Base-by-base conservation (phyloP, 179 eudicot genomes). In the Drosera spatulata region DNA sequence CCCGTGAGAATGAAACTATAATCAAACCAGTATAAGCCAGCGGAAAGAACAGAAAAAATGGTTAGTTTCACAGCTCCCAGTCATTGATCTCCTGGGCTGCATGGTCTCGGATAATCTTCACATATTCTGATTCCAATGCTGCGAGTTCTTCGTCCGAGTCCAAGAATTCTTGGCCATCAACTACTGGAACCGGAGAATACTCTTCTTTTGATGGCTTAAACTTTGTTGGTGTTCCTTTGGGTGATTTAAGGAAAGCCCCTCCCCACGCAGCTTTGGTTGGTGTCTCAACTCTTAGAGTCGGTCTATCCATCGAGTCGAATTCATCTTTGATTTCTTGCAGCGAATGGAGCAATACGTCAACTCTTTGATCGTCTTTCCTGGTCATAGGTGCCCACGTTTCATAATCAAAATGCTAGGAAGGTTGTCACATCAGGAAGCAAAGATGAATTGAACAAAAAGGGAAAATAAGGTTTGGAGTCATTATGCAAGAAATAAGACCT, bases 1-100 rank as follows among this genome's bases (percentile, higher is more conserved):
- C 33, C 33, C 33, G 1, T 22, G 33, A 22, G 33, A 22, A 22
- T 22, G 33, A 22, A 22, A 22, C 33, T 22, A 22, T 22, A 22
- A 22, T 22, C 33, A 22, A 22, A 22, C 33, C 33, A 22, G 33
- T 22, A 22, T 22, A 22, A 22, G 33, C 33, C 33, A 22, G 33
- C 33, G 33, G 50, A 7, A 11, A 46, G 11, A 46, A 46, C 8
- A 46, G 50, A 11, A 46, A 50, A n/a, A 5, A 11, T 4, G 13
- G 4, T 7, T 10, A 10, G 41, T 39, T 10, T 55, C 58, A 55
- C 55, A 70, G 82, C 66, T 82, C 87, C 85, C 85, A 80, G 39
- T 69, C 82, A 56, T 39, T 53, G 47, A 75, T 66, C 39, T 80
- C 85, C 10, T 71, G 74, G 6, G 39, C 50, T 7, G 67, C 53